Conservation (phyloP, 2,329 filamentous ascomycete species). For the Penicillium sp. region DNA sequence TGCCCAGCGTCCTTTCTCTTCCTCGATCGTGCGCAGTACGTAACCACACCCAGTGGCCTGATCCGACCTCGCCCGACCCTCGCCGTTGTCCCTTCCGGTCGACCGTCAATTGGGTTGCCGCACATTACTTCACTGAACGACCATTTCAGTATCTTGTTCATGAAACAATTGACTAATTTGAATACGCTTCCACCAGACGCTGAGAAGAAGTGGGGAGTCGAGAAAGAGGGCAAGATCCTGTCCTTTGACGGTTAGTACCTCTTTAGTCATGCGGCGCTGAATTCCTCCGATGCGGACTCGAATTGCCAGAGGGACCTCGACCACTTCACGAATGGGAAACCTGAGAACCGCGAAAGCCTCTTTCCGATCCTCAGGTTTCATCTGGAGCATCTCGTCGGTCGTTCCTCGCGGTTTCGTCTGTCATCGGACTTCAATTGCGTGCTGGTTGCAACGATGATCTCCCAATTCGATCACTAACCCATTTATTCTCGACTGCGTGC, state of each 20-base stretch:
- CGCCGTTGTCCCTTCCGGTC: constrained; percentile 11
- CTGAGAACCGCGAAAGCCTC: constrained; percentile 6
- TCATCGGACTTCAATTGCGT: constrained; percentile 3
- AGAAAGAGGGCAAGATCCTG: constrained; percentile 40
- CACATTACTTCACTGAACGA: not conserved
- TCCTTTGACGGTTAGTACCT: constrained; percentile 40
- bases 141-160: not conserved
- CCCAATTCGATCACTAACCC: constrained; percentile 14
- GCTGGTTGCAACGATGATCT: not conserved
- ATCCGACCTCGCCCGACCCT: constrained; percentile 21
- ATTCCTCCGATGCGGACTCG: constrained; percentile 11
- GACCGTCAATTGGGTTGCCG: constrained; percentile 19
- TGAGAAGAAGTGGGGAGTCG: constrained; percentile 37
- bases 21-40: constrained; percentile 43
- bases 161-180: constrained; percentile 19
- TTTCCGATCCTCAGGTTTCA: not conserved
- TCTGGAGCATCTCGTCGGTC: constrained; percentile 9
- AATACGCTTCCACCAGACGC: constrained; percentile 22
- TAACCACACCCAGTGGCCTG: constrained; percentile 23
- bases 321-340: not conserved
- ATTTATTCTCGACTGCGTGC: constrained; percentile 19
- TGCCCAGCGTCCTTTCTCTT: constrained; percentile 40
- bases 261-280: constrained; percentile 7
- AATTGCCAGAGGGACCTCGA: not conserved
- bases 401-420: constrained; percentile 6